A percentile compares a stretch with the other conserved stretches of the same genome.
phyloP scores from a whole-genome alignment of 768 basidiomycete species.

The Neoboletus subvelutipes region DNA sequence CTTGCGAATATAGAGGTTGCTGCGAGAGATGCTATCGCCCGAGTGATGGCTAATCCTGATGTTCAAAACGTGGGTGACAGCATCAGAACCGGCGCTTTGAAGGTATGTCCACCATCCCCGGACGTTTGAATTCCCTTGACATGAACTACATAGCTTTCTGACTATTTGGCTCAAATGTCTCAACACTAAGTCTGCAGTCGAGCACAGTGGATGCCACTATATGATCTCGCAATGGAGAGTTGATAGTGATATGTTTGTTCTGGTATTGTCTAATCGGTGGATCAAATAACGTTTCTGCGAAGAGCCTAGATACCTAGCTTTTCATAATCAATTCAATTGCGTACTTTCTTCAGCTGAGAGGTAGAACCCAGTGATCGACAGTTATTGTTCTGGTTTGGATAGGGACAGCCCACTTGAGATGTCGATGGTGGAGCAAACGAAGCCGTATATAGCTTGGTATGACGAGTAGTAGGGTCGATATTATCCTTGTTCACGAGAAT shows the following conservation, averaged over 20 bases:
- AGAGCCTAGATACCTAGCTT: slow-evolving; percentile 3
- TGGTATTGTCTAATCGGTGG: slow-evolving; percentile 15
- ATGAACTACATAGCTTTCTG: slow-evolving; percentile 46
- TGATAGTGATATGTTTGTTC: slow-evolving; percentile 4
- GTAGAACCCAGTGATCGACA: background rate
- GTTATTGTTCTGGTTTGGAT: background rate
- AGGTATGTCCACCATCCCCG: slow-evolving; percentile 47
- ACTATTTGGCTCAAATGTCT: slow-evolving; percentile 71
- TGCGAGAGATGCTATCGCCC: slow-evolving; percentile 73
- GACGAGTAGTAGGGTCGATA: background rate
- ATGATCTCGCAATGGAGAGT: background rate
- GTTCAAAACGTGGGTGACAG: slow-evolving; percentile 83
- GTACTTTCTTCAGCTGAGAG: background rate
- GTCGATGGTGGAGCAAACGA: background rate
- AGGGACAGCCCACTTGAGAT: background rate
- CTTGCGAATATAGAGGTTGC: slow-evolving; percentile 59
- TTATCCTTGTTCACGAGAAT: background rate
- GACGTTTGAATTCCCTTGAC: background rate
- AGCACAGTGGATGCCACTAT: background rate
- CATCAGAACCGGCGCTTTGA: slow-evolving; percentile 76
- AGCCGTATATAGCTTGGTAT: background rate
- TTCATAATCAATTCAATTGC: slow-evolving; percentile 1
- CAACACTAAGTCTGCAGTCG: slow-evolving; percentile 32
- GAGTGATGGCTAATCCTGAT: slow-evolving; percentile 80
- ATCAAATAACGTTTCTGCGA: slow-evolving; percentile 1